phyloP scores from a whole-genome alignment of 2,329 filamentous ascomycete genomes.

The Penicillium sp. region DNA sequence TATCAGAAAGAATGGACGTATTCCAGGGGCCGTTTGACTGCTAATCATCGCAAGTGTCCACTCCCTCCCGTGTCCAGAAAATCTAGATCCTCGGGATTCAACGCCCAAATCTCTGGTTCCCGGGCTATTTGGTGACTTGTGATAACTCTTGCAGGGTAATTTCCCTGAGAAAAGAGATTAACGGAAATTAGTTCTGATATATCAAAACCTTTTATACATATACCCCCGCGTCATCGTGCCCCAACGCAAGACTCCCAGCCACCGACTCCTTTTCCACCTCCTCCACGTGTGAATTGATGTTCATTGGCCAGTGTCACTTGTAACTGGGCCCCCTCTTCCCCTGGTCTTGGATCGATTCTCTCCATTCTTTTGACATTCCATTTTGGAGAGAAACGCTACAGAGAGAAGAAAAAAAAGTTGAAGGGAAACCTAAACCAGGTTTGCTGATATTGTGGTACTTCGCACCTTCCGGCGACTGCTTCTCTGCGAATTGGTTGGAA shows the following conservation, averaged over 20 bases:
- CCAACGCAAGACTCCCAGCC: neutral
- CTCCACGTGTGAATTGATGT: conserved; percentile 1
- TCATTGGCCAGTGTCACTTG: neutral
- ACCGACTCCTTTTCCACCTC: conserved; percentile 2
- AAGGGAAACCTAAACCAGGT: neutral
- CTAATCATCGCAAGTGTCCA: neutral
- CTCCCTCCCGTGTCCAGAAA: neutral
- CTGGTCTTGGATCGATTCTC: neutral
- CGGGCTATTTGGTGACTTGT: neutral
- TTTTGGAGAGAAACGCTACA: neutral
- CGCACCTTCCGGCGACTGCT: neutral
- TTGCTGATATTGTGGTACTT: neutral
- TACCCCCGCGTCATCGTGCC: neutral
- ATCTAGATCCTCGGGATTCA: neutral
- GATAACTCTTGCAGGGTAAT: neutral
- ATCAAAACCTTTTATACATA: neutral
- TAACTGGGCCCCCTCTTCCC: conserved; percentile 17
- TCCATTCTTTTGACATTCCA: conserved; percentile 1
- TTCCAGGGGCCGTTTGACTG: neutral
- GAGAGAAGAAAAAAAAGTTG: neutral
- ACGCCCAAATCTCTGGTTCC: neutral
- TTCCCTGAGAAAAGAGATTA: neutral
- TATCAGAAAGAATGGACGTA: neutral
- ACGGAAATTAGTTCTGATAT: neutral
- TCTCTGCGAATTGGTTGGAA: conserved; percentile 16